Conservation (phyloP, 495 filamentous ascomycete genomes). For the Sphaerosporella brunnea region DNA sequence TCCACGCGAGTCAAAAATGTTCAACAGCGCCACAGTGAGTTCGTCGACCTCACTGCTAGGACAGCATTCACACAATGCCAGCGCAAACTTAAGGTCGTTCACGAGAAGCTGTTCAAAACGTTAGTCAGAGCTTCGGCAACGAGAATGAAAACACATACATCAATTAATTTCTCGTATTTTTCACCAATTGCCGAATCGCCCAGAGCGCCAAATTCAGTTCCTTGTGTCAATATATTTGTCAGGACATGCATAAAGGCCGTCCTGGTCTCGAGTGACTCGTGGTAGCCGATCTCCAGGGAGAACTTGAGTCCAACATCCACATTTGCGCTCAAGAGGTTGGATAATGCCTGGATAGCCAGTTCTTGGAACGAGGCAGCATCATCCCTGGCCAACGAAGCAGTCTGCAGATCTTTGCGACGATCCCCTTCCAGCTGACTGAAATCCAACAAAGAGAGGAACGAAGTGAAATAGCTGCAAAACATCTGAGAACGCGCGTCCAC, state of each 20-base stretch:
- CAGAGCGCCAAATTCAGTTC: conserved; percentile 47
- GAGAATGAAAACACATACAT: conserved; percentile 29
- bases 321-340: conserved; percentile 48
- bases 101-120: conserved; percentile 35
- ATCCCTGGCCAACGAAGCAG: conserved; percentile 28
- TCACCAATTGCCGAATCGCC: conserved; percentile 46
- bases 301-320: conserved; percentile 51
- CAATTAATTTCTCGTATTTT: conserved; percentile 44
- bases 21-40: conserved; percentile 43
- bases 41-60: conserved; percentile 49
- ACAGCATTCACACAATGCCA: conserved; percentile 43
- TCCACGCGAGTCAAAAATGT: conserved; percentile 48
- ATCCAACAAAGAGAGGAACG: conserved; percentile 43
- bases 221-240: conserved; percentile 48
- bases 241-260: conserved; percentile 51
- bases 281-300: conserved; percentile 46
- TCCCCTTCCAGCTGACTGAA: conserved; percentile 33
- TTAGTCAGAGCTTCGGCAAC: too few species aligned
- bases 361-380: conserved; percentile 36
- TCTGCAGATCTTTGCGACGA: conserved; percentile 28
- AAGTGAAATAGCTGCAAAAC: conserved; percentile 50
- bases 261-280: conserved; percentile 46
- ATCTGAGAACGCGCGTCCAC: conserved; percentile 46
- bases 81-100: conserved; percentile 39
- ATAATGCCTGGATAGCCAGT: conserved; percentile 44